Evolutionary conservation across 78 protist genomes (phyloP).

Genomic region (Pigoraptor vietnamica): DNA sequence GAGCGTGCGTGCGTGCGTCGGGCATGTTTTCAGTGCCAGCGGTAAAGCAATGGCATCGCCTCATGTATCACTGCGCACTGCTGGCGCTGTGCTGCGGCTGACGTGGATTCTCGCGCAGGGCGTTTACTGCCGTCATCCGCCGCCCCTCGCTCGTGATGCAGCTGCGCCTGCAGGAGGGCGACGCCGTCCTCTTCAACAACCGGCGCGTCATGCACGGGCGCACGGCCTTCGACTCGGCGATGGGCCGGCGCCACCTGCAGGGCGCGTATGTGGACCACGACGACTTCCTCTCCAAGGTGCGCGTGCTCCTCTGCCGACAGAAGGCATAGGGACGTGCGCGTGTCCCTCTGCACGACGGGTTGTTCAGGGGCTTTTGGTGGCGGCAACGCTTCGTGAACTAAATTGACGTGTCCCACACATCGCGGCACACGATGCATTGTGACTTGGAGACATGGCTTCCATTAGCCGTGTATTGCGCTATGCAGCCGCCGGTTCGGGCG

Average conservation of each 20-base stretch:
- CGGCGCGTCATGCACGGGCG: constrained; percentile 56
- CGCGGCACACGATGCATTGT: no score
- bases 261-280: constrained; percentile 17
- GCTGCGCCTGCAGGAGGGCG: constrained; percentile 27
- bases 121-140: neutral
- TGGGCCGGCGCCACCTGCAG: neutral
- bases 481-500: no score
- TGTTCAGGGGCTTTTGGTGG: no score
- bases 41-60: no score
- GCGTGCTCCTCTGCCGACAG: neutral
- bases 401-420: no score
- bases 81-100: neutral
- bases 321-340: no score
- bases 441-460: no score
- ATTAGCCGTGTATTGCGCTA: no score
- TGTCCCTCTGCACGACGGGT: no score
- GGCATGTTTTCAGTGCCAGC: no score
- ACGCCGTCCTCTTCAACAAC: constrained; percentile 43
- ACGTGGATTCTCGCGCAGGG: neutral
- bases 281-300: neutral
- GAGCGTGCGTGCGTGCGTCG: no score
- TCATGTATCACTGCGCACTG: neutral
- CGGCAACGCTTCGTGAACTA: no score
- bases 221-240: neutral
- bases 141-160: neutral